phyloP scores from a whole-genome alignment of 805 yeast genomes.

The Ogataea pilisensis region DNA sequence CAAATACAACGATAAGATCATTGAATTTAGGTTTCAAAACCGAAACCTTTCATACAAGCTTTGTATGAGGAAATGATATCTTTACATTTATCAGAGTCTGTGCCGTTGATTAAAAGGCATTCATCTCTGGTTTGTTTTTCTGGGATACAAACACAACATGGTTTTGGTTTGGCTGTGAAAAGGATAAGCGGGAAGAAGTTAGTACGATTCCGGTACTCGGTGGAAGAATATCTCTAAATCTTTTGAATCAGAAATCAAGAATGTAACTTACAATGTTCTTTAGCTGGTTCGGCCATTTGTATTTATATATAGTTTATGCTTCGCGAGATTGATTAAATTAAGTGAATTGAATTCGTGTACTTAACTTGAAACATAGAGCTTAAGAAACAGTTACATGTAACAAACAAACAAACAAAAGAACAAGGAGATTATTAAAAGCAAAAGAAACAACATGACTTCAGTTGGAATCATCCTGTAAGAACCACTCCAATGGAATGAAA shows the following conservation, averaged over 20 bases:
- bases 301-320: not conserved
- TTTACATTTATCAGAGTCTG: conserved; percentile 79
- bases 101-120: conserved; percentile 78
- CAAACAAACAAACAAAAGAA: too few relatives aligned
- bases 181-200: not conserved
- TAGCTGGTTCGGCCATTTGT: conserved; percentile 21
- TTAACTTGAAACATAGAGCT: too few relatives aligned
- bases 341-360: too few relatives aligned
- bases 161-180: conserved; percentile 68
- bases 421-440: too few relatives aligned
- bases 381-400: too few relatives aligned
- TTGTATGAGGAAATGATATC: conserved; percentile 70
- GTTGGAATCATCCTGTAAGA: too few relatives aligned
- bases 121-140: conserved; percentile 65
- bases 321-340: not conserved
- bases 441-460: too few relatives aligned
- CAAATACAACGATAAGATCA: not conserved
- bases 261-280: conserved; percentile 20
- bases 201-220: too few relatives aligned
- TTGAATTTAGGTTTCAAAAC: conserved; percentile 49
- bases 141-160: conserved; percentile 92
- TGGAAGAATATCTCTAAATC: too few relatives aligned
- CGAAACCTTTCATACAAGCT: conserved; percentile 87
- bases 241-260: not conserved
- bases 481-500: too few relatives aligned